Percentiles rank a stretch among this genome's conserved stretches.
Evolutionary conservation across 2,329 filamentous ascomycete genomes (phyloP).

Genomic region (Fusarium gaditjirri): DNA sequence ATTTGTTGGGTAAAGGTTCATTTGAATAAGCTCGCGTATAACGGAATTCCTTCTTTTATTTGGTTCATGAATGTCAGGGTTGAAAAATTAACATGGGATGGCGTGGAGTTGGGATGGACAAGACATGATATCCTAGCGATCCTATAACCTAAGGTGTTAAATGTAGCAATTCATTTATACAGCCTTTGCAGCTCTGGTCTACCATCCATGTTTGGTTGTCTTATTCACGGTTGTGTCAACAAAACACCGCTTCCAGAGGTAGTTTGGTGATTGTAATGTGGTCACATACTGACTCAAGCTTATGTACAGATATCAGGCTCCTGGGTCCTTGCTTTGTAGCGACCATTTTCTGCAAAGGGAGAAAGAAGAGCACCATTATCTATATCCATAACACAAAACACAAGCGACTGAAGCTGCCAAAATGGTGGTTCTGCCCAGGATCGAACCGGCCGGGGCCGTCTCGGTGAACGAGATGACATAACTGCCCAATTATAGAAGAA

Average conservation of each 20-base stretch:
- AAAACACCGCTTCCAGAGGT: neutral
- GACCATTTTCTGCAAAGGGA: neutral
- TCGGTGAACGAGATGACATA: neutral
- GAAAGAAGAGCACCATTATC: neutral
- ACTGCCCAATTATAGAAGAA: neutral
- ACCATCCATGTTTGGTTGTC: neutral
- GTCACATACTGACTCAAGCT: neutral
- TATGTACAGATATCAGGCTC: neutral
- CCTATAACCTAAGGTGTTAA: conserved; percentile 8
- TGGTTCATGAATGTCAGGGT: neutral
- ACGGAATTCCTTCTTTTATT: conserved; percentile 20
- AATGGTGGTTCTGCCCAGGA: neutral
- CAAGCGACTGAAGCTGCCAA: neutral
- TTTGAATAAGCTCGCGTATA: conserved; percentile 48
- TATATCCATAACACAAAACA: too few relatives aligned
- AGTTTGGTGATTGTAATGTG: neutral
- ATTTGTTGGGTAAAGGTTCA: conserved; percentile 65
- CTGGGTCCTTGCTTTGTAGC: neutral
- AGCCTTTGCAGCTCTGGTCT: neutral
- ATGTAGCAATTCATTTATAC: neutral
- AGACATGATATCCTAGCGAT: conserved; percentile 1
- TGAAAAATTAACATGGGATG: neutral
- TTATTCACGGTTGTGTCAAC: neutral
- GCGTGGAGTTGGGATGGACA: conserved; percentile 33
- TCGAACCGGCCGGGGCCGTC: neutral